Percentiles rank a stretch among this genome's conserved stretches.
Conservation (phyloP, 2,329 filamentous ascomycete species). For the Hypoxylon sp. region DNA sequence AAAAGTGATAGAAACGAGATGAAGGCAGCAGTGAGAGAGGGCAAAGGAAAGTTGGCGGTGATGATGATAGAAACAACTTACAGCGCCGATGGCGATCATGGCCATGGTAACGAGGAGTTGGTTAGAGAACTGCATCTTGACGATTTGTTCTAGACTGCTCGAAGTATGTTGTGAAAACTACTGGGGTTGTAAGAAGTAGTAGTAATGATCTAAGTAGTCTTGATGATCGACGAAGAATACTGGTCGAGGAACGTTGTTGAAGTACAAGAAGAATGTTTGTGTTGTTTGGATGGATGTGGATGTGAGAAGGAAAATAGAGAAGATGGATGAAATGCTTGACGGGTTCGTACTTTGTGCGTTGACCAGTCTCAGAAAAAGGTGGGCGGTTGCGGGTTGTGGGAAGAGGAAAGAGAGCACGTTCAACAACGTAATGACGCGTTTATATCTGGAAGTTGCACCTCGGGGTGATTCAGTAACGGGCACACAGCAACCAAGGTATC, state of each 20-base stretch:
- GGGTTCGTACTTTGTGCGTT: conserved; percentile 25
- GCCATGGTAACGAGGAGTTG: conserved; percentile 43
- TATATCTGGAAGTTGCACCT: conserved; percentile 33
- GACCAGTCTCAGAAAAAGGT: conserved; percentile 11
- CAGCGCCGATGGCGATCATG: conserved; percentile 49
- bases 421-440: conserved; percentile 26
- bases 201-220: conserved; percentile 37
- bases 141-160: conserved; percentile 23
- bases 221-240: conserved; percentile 38
- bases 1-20: neutral
- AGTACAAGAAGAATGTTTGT: conserved; percentile 12
- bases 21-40: neutral
- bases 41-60: neutral
- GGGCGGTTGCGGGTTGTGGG: conserved; percentile 17
- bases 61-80: conserved; percentile 42
- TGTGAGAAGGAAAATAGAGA: conserved; percentile 16
- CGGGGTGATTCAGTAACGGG: conserved; percentile 26
- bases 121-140: conserved; percentile 53
- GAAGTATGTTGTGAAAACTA: conserved; percentile 31
- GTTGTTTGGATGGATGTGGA: conserved; percentile 10
- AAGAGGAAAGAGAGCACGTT: conserved; percentile 26
- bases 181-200: conserved; percentile 15
- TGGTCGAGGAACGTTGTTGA: conserved; percentile 20
- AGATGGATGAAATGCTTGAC: conserved; percentile 12
- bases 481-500: conserved; percentile 12